Base-by-base conservation (phyloP, 164 flowering plant species). In the Taxillus chinensis region DNA sequence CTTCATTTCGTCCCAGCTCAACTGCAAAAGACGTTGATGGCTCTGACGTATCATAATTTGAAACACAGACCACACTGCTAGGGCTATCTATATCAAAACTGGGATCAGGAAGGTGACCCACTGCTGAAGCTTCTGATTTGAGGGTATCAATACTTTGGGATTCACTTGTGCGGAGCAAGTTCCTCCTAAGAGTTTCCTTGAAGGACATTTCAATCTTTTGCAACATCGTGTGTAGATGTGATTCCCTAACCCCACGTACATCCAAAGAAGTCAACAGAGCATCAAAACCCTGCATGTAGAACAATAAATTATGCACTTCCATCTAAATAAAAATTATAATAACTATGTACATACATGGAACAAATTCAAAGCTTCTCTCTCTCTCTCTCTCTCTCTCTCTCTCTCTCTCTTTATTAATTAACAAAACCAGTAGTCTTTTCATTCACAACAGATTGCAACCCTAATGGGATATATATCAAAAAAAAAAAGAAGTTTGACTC, bases 191-290 rank as follows among this genome's bases (percentile, higher is more conserved):
- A 66, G 79, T 62, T 68, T 80, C 87, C 70, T 78, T 92, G 60
- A 92, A 89, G 57, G 82, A 64, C 4, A 55, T 41, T 77, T 90
- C 92, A 66, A 89, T 70, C 68, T 66, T 86, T 62, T 70, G 87
- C 82, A 92, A 69, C 88, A 89, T 77, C 6, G 82, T 73, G 63
- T 81, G 86, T 67, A 92, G 71, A 75, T 89, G 90, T 58, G 86
- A 79, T 69, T 92, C 98, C 66, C 96, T 76, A 17, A 76, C 61
- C 41, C 98, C 98, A 68, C 96, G 95, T 16, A 76, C 73, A 68
- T 92, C 98, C 71, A 92, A 64, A 62, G 88, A 79, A 49, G 83
- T 66, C 71, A 92, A 54, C 46, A 92, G 80, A 63, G 85, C 71
- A 79, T 89, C 90, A 72, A 92, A 92, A 10, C 68, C 88, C 98